Conservation (phyloP, 2,329 filamentous ascomycete species). For the Monilinia fructicola region DNA sequence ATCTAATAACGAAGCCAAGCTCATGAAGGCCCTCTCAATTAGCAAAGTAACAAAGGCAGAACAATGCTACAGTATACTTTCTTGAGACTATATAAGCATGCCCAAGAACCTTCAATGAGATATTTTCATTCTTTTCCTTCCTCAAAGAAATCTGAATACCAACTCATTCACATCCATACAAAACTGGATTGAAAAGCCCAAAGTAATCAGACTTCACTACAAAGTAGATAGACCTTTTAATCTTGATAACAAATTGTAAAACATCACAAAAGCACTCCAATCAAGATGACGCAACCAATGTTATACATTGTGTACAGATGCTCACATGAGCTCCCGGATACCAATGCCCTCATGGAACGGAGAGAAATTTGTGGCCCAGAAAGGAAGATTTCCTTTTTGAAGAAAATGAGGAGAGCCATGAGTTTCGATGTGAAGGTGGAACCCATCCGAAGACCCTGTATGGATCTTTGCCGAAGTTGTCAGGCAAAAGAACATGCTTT, state of each 20-base stretch:
- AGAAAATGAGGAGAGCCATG: background rate
- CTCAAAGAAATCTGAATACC: background rate
- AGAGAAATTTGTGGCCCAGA: background rate
- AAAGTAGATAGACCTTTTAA: background rate
- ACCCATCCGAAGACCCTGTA: background rate
- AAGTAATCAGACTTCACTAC: background rate
- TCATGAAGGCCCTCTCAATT: background rate
- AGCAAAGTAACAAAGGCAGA: background rate
- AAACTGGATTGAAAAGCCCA: background rate
- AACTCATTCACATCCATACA: no score
- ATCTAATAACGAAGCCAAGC: no score
- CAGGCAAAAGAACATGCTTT: background rate
- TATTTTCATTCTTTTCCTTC: background rate
- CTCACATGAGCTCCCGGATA: slow-evolving; percentile 1
- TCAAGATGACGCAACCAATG: background rate
- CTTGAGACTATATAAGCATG: background rate
- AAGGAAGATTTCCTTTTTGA: background rate
- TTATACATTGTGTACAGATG: background rate
- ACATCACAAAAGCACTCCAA: background rate
- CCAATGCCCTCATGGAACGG: background rate
- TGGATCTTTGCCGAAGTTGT: background rate
- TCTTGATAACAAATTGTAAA: no score
- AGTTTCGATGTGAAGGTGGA: background rate
- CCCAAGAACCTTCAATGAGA: background rate
- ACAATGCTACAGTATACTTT: background rate